Evolutionary conservation across 2,329 filamentous ascomycete species (phyloP).

Genomic region (Thelonectria blattea): DNA sequence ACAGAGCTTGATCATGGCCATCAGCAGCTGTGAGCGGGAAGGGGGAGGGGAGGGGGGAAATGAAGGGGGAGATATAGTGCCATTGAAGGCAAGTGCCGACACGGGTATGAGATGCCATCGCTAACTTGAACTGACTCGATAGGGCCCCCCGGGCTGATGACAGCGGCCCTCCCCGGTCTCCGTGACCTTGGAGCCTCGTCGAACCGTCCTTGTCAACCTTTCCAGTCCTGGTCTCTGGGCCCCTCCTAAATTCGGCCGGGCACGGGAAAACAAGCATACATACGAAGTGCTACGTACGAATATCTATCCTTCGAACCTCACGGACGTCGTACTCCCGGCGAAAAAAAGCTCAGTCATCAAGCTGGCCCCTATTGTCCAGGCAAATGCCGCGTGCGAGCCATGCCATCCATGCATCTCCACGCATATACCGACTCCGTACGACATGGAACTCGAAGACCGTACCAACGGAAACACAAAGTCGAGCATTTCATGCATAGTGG

Average conservation of each 20-base stretch:
- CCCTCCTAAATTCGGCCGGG: background rate
- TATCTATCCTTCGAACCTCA: no score
- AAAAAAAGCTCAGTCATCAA: slow-evolving; percentile 5
- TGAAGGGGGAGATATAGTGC: background rate
- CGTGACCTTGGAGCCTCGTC: background rate
- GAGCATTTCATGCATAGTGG: background rate
- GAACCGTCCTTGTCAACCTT: background rate
- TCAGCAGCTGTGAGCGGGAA: background rate
- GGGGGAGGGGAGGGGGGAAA: slow-evolving; percentile 2
- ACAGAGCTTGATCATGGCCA: background rate
- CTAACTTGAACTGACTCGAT: background rate
- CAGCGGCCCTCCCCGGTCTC: background rate
- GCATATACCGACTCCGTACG: no score
- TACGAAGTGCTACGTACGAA: no score
- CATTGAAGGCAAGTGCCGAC: background rate
- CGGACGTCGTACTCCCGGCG: no score
- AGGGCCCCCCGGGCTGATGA: background rate
- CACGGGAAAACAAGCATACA: slow-evolving; percentile 8
- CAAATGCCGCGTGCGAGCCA: background rate
- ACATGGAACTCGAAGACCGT: no score
- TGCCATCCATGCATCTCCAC: background rate
- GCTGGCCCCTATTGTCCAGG: slow-evolving; percentile 2
- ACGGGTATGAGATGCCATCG: background rate
- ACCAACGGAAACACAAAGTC: background rate
- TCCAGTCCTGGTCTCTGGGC: background rate